Percentiles rank a stretch among this genome's conserved stretches.
These are phyloP conservation scores for Epichloe brachyelytri DNA, from an alignment of 2,329 filamentous ascomycete species.

Conservation along the genomic window DNA sequence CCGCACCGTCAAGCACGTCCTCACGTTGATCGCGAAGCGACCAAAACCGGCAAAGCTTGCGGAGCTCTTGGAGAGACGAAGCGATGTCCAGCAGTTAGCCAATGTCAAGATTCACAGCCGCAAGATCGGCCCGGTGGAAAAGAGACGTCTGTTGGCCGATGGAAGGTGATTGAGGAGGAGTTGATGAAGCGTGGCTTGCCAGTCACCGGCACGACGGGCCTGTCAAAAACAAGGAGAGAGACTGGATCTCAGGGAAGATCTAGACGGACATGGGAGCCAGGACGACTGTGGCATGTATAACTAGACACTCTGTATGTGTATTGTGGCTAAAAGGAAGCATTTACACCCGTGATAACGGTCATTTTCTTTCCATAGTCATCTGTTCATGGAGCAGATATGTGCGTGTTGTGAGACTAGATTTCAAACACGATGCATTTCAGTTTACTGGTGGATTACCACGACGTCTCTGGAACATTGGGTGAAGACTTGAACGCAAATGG, in stretches of 20 bases:
- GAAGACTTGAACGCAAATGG: too few relatives aligned
- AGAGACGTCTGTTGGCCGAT: constrained; percentile 58
- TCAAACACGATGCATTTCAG: too few relatives aligned
- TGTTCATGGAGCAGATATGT: too few relatives aligned
- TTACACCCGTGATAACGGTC: not conserved
- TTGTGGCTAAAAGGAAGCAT: not conserved
- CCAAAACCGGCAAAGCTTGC: constrained; percentile 50
- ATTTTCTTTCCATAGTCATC: too few relatives aligned
- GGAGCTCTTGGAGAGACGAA: constrained; percentile 38
- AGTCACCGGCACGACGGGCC: constrained; percentile 32
- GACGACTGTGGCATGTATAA: not conserved
- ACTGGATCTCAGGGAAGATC: constrained; percentile 28
- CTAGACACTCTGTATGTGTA: constrained; percentile 2
- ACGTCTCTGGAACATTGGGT: too few relatives aligned
- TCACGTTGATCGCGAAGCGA: constrained; percentile 39
- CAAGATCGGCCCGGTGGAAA: constrained; percentile 57
- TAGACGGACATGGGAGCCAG: constrained; percentile 8
- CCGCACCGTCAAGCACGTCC: constrained; percentile 38
- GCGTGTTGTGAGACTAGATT: too few relatives aligned
- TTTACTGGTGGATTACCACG: too few relatives aligned
- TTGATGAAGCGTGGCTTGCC: constrained; percentile 50
- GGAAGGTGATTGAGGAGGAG: constrained; percentile 68
- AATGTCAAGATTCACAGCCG: constrained; percentile 59
- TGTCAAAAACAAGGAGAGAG: constrained; percentile 29
- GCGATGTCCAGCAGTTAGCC: constrained; percentile 36